A percentile compares a stretch with the other conserved stretches of the same genome.
Conservation (phyloP, 257 asterid species). For the Solanum chaucha region DNA sequence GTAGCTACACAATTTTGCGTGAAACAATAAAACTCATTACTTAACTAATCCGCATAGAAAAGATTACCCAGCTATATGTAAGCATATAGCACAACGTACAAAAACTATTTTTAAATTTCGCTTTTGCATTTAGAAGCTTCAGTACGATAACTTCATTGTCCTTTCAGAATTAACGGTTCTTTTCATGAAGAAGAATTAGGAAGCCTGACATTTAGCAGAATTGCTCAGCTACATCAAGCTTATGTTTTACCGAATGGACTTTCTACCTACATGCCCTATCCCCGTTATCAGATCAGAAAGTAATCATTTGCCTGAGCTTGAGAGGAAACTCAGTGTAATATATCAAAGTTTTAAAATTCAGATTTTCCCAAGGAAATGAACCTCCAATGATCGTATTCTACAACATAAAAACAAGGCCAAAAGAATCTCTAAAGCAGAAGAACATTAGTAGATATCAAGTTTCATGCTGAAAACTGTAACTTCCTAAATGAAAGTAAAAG, state of each 20-base stretch:
- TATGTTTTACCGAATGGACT: neutral
- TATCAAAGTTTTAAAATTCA: neutral
- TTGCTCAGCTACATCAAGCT: neutral
- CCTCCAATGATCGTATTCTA: neutral
- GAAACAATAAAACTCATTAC: neutral
- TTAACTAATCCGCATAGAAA: neutral
- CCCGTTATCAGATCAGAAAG: neutral
- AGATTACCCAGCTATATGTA: neutral
- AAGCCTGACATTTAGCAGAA: neutral
- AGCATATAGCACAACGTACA: neutral
- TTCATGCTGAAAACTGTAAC: neutral
- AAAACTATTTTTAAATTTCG: neutral
- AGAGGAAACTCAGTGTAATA: neutral
- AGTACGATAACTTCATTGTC: neutral
- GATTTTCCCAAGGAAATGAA: neutral
- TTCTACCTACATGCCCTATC: neutral
- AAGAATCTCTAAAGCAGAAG: neutral
- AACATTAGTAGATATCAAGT: neutral
- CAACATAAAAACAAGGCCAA: neutral
- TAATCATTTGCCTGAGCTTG: neutral
- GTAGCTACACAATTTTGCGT: neutral
- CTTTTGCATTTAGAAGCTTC: neutral
- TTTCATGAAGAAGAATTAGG: neutral
- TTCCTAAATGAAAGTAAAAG: neutral
- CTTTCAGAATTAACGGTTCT: neutral